These are phyloP conservation scores for Sedum album DNA, from an alignment of 164 flowering plant species.

Conservation along the genomic window DNA sequence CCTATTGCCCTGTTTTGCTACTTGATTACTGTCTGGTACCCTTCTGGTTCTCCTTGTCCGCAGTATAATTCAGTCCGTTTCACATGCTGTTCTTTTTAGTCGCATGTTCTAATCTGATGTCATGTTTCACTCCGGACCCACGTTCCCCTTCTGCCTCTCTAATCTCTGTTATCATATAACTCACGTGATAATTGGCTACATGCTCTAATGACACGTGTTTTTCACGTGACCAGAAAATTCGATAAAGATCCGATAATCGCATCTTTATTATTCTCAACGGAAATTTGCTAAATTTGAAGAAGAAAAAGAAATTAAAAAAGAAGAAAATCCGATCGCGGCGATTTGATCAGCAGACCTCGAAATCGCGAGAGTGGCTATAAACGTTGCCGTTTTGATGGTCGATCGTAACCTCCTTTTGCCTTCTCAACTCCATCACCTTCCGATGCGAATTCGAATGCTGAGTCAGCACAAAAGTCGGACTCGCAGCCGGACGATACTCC, in stretches of 20 bases:
- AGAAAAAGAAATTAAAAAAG: not conserved
- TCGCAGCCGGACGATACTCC: conserved; percentile 65
- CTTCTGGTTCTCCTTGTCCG: too few relatives aligned
- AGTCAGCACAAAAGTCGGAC: conserved; percentile 51
- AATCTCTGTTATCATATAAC: too few relatives aligned
- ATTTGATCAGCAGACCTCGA: conserved; percentile 34
- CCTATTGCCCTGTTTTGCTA: too few relatives aligned
- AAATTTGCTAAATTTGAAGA: not conserved
- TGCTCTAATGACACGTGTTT: too few relatives aligned
- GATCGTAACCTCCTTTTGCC: conserved; percentile 38
- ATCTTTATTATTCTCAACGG: not conserved
- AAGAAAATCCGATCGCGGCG: not conserved
- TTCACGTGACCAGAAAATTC: too few relatives aligned
- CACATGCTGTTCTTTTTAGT: not conserved
- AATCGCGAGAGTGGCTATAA: conserved; percentile 20
- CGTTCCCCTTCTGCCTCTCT: not conserved
- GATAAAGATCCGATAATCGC: not conserved
- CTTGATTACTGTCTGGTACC: too few relatives aligned
- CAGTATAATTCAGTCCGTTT: too few relatives aligned
- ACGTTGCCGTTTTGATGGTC: conserved; percentile 16
- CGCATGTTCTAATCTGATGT: not conserved
- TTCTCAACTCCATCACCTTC: conserved; percentile 58
- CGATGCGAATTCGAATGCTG: conserved; percentile 66
- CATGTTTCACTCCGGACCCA: too few relatives aligned
- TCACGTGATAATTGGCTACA: too few relatives aligned